These are phyloP conservation scores for Carex scoparia DNA, from an alignment of 176 grass and related monocot genomes.

Conservation along the genomic window DNA sequence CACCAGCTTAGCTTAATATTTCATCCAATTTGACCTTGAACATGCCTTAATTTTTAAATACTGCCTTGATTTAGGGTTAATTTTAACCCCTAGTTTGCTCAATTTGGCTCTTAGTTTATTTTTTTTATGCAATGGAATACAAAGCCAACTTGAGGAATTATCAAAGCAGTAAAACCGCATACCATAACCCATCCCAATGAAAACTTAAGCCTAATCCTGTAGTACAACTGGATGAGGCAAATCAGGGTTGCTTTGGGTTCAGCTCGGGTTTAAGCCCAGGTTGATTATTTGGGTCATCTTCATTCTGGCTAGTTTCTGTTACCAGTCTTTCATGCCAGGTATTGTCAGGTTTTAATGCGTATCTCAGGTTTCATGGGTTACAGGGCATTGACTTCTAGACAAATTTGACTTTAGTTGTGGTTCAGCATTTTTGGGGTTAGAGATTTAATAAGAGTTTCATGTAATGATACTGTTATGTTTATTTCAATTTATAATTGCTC, in stretches of 20 bases:
- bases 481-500: neutral
- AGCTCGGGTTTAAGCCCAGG: neutral
- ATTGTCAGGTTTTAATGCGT: neutral
- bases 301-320: slow-evolving; percentile 6
- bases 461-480: neutral
- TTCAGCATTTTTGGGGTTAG: neutral
- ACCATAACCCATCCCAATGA: neutral
- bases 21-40: neutral
- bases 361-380: neutral
- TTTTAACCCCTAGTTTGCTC: neutral
- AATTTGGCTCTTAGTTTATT: neutral
- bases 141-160: neutral
- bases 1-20: too few relatives aligned
- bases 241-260: neutral
- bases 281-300: neutral
- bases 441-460: neutral
- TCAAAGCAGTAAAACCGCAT: neutral
- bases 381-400: neutral
- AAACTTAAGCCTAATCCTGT: neutral
- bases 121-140: neutral
- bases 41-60: neutral
- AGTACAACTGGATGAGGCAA: neutral
- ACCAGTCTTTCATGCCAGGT: neutral
- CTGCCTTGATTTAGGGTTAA: neutral
- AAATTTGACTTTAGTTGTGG: neutral